Percentiles rank a stretch among this genome's conserved stretches.
Conservation (phyloP, 495 filamentous ascomycete genomes). For the Podospora pseudopauciseta region DNA sequence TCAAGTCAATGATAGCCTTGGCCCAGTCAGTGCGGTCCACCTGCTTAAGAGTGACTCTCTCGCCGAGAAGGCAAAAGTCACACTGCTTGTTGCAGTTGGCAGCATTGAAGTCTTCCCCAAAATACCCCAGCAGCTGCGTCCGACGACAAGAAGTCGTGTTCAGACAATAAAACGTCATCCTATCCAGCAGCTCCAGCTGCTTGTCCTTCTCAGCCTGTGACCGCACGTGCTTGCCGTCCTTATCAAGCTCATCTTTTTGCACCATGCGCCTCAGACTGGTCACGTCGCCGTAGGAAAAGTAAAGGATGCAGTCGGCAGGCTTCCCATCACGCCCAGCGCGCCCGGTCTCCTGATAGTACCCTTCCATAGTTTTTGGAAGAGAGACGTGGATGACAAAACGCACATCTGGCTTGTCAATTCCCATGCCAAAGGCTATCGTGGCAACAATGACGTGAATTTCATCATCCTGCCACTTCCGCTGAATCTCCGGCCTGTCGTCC, state of each 20-base stretch:
- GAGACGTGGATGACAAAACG: constrained; percentile 92
- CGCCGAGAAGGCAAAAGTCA: constrained; percentile 77
- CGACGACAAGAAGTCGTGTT: constrained; percentile 81
- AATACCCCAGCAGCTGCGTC: constrained; percentile 85
- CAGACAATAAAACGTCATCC: constrained; percentile 81
- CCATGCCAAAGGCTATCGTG: constrained; percentile 99
- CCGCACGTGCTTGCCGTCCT: constrained; percentile 57
- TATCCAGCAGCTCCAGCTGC: constrained; percentile 77
- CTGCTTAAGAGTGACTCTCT: constrained; percentile 53
- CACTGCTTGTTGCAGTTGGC: constrained; percentile 70
- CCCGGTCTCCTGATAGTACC: constrained; percentile 96
- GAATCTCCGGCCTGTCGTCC: constrained; percentile 61
- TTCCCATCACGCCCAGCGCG: constrained; percentile 90
- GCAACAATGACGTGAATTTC: constrained; percentile 85
- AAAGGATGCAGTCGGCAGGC: constrained; percentile 83
- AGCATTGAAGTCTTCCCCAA: constrained; percentile 74
- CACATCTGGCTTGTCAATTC: constrained; percentile 94
- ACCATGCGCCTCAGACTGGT: constrained; percentile 68
- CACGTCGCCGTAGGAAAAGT: constrained; percentile 73
- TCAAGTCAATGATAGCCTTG: constrained; percentile 59
- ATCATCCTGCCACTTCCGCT: constrained; percentile 78
- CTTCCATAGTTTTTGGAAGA: constrained; percentile 92
- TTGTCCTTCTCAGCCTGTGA: constrained; percentile 55
- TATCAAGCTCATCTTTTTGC: constrained; percentile 53
- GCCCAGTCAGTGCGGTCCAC: constrained; percentile 76